Conservation (phyloP, 2,329 filamentous ascomycete genomes). For the Scedosporium boydii region DNA sequence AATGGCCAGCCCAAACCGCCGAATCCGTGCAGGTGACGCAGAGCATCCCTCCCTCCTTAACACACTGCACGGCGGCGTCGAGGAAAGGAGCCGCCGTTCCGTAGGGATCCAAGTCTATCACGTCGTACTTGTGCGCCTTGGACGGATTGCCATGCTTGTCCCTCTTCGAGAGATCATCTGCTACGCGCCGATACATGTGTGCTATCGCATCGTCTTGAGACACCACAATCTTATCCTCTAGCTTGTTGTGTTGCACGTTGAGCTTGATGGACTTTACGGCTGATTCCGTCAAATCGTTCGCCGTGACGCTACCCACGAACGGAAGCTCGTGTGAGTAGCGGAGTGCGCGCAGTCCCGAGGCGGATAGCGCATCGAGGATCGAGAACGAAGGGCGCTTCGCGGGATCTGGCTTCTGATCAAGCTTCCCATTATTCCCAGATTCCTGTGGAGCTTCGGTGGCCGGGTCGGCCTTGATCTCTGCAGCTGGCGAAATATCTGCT, state of each 20-base stretch:
- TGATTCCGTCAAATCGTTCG: slow-evolving; percentile 76
- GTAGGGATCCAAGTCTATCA: slow-evolving; percentile 94
- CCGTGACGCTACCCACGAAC: slow-evolving; percentile 69
- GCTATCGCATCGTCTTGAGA: slow-evolving; percentile 75
- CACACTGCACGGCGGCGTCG: slow-evolving; percentile 78
- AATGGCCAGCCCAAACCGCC: slow-evolving; percentile 86
- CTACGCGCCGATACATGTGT: slow-evolving; percentile 76
- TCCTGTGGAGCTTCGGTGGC: background rate
- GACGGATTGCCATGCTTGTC: slow-evolving; percentile 28
- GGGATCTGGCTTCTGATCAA: slow-evolving; percentile 5
- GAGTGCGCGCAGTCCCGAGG: slow-evolving; percentile 81
- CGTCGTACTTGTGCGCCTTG: slow-evolving; percentile 60
- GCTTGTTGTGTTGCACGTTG: slow-evolving; percentile 76
- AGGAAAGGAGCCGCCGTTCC: slow-evolving; percentile 89
- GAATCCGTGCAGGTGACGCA: slow-evolving; percentile 97
- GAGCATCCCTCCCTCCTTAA: slow-evolving; percentile 74
- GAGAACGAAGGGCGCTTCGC: slow-evolving; percentile 46
- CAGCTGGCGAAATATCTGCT: slow-evolving; percentile 3
- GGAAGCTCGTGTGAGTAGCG: slow-evolving; percentile 89
- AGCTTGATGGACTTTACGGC: slow-evolving; percentile 73
- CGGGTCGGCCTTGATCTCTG: slow-evolving; percentile 6
- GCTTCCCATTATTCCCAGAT: background rate
- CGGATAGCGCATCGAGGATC: slow-evolving; percentile 92
- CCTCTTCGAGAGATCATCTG: slow-evolving; percentile 36
- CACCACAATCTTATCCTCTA: slow-evolving; percentile 60